Evolutionary conservation across 768 basidiomycete genomes (phyloP).

Genomic region (Lepiota brunneoincarnata): DNA sequence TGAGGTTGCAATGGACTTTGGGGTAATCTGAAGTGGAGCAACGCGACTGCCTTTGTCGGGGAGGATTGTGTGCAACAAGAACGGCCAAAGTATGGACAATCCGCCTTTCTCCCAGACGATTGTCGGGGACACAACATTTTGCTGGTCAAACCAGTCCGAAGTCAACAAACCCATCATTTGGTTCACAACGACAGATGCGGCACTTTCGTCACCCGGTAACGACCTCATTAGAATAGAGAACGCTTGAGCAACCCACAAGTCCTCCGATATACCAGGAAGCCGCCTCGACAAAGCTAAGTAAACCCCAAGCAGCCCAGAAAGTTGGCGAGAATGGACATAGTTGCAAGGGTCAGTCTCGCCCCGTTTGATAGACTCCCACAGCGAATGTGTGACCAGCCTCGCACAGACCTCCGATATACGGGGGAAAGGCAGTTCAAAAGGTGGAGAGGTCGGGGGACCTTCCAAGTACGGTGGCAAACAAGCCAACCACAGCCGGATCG

Average conservation of each 20-base stretch:
- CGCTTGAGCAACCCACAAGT: conserved; percentile 68
- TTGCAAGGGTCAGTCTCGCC: conserved; percentile 17
- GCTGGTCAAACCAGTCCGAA: conserved; percentile 36
- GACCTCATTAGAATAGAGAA: conserved; percentile 52
- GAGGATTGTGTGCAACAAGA: conserved; percentile 48
- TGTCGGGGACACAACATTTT: conserved; percentile 33
- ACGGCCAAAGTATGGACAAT: conserved; percentile 52
- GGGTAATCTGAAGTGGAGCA: conserved; percentile 47
- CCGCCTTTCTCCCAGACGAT: conserved; percentile 52
- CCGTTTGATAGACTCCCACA: conserved; percentile 43
- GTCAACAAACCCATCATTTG: conserved; percentile 36
- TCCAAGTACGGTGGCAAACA: conserved; percentile 46
- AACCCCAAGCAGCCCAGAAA: conserved; percentile 49
- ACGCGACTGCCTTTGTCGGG: conserved; percentile 41
- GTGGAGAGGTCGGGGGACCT: conserved; percentile 43
- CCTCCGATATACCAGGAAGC: conserved; percentile 51
- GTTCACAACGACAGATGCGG: conserved; percentile 41
- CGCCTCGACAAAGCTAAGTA: conserved; percentile 60
- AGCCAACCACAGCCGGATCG: conserved; percentile 62
- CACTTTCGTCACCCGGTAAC: conserved; percentile 74
- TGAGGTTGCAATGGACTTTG: conserved; percentile 51
- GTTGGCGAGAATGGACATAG: conserved; percentile 44
- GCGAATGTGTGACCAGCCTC: conserved; percentile 42
- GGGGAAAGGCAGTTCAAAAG: conserved; percentile 60
- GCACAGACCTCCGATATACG: conserved; percentile 54